Evolutionary conservation across 2,329 filamentous ascomycete species (phyloP).

Genomic region (Diaporthe sp.): DNA sequence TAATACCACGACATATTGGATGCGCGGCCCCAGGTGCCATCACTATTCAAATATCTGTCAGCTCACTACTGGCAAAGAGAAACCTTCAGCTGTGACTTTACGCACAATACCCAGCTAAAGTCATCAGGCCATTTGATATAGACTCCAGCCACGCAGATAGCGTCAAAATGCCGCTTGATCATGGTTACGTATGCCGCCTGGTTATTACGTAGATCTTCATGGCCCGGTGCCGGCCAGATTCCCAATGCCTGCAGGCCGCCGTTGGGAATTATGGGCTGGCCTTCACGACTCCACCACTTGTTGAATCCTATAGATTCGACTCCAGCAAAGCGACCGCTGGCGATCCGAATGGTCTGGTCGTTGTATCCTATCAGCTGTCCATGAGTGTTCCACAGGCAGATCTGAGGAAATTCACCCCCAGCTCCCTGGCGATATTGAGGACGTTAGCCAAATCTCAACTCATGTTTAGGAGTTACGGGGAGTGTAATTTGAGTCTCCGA

Average conservation of each 20-base stretch:
- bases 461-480: too few species aligned
- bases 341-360: too few species aligned
- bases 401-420: too few species aligned
- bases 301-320: too few species aligned
- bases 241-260: neutral
- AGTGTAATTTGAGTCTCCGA: too few species aligned
- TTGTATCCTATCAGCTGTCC: too few species aligned
- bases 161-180: slow-evolving; percentile 23
- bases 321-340: too few species aligned
- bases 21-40: slow-evolving; percentile 6
- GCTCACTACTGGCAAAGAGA: neutral
- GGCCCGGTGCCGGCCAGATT: neutral
- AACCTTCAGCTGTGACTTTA: neutral
- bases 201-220: neutral
- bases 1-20: slow-evolving; percentile 25
- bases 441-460: too few species aligned
- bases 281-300: too few species aligned
- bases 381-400: too few species aligned
- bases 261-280: too few species aligned
- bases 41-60: neutral
- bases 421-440: too few species aligned
- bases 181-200: slow-evolving; percentile 18
- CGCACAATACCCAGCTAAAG: neutral
- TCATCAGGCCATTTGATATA: neutral
- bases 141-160: slow-evolving; percentile 6